phyloP scores from a whole-genome alignment of 768 basidiomycete genomes.

The Fomitopsis serialis region DNA sequence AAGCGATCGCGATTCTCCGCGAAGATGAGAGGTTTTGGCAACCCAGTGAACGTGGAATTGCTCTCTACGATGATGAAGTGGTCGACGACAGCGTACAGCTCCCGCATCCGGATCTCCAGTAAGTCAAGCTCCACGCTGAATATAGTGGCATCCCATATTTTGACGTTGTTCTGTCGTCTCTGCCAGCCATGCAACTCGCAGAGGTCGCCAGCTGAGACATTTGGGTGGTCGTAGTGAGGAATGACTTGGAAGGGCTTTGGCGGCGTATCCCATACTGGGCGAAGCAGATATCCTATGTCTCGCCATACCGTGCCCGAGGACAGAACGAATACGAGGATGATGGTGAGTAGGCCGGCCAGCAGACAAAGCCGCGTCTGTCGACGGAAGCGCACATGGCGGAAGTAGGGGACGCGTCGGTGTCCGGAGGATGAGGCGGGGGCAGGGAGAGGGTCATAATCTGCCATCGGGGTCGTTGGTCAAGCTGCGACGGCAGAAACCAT shows the following conservation, averaged over 20 bases:
- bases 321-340: background rate
- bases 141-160: slow-evolving; percentile 51
- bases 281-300: background rate
- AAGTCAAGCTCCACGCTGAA: slow-evolving; percentile 63
- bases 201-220: slow-evolving; percentile 38
- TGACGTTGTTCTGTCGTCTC: slow-evolving; percentile 24
- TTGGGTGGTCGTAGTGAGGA: slow-evolving; percentile 53
- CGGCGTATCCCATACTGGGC: slow-evolving; percentile 42
- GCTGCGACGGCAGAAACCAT: no score
- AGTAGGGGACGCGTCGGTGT: background rate
- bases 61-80: slow-evolving; percentile 59
- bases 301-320: background rate
- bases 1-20: slow-evolving; percentile 41
- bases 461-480: no score
- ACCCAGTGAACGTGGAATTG: slow-evolving; percentile 54
- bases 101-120: slow-evolving; percentile 57
- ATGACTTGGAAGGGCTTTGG: slow-evolving; percentile 43
- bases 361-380: background rate
- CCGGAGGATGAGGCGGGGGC: no score
- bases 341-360: background rate
- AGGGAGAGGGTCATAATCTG: no score
- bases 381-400: background rate
- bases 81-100: slow-evolving; percentile 51
- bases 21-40: slow-evolving; percentile 49
- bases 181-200: slow-evolving; percentile 54